These are phyloP conservation scores for Populus tomentosa DNA, from an alignment of 441 rosid species.

Conservation along the genomic window DNA sequence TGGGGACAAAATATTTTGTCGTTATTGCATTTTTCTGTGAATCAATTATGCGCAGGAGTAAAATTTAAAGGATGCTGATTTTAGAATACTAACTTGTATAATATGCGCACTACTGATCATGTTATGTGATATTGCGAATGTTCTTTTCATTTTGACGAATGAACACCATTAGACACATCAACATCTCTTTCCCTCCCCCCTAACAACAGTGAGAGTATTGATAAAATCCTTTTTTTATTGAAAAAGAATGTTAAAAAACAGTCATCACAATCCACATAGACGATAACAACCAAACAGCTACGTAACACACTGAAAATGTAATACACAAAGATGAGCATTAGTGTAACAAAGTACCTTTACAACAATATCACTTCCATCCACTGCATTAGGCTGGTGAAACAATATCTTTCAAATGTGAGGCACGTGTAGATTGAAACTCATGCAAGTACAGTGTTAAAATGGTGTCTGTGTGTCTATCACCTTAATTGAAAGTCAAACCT, in stretches of 20 bases:
- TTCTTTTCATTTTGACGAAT: too few relatives aligned
- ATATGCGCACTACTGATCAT: too few relatives aligned
- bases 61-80: too few relatives aligned
- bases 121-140: too few relatives aligned
- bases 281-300: not conserved
- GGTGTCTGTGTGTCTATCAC: too few relatives aligned
- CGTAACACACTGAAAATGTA: not conserved
- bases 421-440: not conserved
- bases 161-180: too few relatives aligned
- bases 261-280: not conserved
- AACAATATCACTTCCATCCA: conserved; percentile 96
- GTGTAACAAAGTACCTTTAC: conserved; percentile 54
- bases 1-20: too few relatives aligned
- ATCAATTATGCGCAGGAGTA: too few relatives aligned
- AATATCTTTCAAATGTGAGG: conserved; percentile 1
- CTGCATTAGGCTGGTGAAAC: conserved; percentile 77
- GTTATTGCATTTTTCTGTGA: too few relatives aligned
- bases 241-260: not conserved
- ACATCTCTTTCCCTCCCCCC: too few relatives aligned
- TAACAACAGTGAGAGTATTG: not conserved
- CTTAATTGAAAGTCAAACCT: not conserved
- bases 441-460: not conserved
- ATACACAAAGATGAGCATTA: conserved; percentile 4
- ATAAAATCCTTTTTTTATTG: not conserved
- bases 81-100: too few relatives aligned